Percentiles rank a stretch among this genome's conserved stretches.
Conservation (phyloP, 257 asterid species). For the Linaria vulgaris region DNA sequence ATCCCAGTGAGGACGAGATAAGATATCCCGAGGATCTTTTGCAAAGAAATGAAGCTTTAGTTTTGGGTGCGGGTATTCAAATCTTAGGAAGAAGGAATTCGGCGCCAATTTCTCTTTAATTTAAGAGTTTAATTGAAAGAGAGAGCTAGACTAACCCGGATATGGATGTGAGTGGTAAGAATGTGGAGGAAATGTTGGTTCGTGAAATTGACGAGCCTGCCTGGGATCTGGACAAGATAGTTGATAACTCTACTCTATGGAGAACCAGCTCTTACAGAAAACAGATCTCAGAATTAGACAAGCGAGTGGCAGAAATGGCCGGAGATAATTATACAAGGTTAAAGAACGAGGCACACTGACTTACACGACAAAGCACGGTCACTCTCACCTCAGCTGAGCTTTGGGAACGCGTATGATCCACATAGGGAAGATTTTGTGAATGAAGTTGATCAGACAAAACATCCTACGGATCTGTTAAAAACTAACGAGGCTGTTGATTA, state of each 20-base stretch:
- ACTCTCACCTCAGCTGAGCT: constrained; percentile 46
- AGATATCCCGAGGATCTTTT: constrained; percentile 50
- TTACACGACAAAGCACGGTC: constrained; percentile 36
- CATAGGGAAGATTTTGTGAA: constrained; percentile 22
- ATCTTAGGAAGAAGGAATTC: constrained; percentile 61
- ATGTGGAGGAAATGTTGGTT: constrained; percentile 35
- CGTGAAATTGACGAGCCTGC: constrained; percentile 34
- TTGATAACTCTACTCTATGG: constrained; percentile 35
- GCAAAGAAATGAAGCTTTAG: constrained; percentile 43
- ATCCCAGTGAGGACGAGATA: constrained; percentile 50
- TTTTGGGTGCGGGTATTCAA: constrained; percentile 28
- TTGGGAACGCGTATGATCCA: constrained; percentile 26
- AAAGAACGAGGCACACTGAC: constrained; percentile 31
- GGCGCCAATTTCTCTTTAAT: constrained; percentile 45
- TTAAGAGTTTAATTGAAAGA: constrained; percentile 38
- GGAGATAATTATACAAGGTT: constrained; percentile 41
- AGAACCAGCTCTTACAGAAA: constrained; percentile 53
- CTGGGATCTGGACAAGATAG: constrained; percentile 42
- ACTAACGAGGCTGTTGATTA: constrained; percentile 28
- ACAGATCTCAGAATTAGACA: constrained; percentile 64
- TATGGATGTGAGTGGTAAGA: constrained; percentile 29
- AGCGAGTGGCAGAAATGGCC: constrained; percentile 57
- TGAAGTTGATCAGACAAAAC: constrained; percentile 32
- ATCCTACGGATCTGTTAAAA: constrained; percentile 20
- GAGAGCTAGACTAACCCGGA: constrained; percentile 42